Evolutionary conservation across 192 early-diverging fungal genomes (phyloP).

Genomic region (Coemansia sp.): DNA sequence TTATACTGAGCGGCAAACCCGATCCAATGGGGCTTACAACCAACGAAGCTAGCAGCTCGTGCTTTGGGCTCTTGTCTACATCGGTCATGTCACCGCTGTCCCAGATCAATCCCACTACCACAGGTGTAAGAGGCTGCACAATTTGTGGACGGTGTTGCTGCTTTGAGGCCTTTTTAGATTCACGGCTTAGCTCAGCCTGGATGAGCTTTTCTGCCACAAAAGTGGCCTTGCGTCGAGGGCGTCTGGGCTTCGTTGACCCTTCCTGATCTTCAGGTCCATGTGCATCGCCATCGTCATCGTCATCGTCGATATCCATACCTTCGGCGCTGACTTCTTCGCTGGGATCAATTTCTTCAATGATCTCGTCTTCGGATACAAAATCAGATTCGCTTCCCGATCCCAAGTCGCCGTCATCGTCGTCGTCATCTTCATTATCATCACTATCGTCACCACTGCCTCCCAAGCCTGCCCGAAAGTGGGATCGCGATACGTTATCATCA

Average conservation of each 20-base stretch:
- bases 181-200: not conserved
- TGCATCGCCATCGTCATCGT: not conserved
- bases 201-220: slow-evolving; percentile 1
- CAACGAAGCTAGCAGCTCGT: not conserved
- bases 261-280: not conserved
- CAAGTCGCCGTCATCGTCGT: slow-evolving; percentile 12
- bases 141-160: slow-evolving; percentile 14
- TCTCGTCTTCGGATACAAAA: slow-evolving; percentile 38
- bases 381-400: slow-evolving; percentile 14
- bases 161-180: too few species aligned
- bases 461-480: not conserved
- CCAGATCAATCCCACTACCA: slow-evolving; percentile 26
- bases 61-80: not conserved
- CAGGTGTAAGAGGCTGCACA: slow-evolving; percentile 31
- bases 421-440: slow-evolving; percentile 3
- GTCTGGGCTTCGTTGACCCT: not conserved
- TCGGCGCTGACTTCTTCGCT: slow-evolving; percentile 27
- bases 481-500: slow-evolving; percentile 50
- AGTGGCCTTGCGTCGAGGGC: slow-evolving; percentile 3
- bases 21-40: slow-evolving; percentile 6
- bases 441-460: not conserved
- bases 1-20: slow-evolving; percentile 14
- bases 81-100: not conserved
- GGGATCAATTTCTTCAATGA: slow-evolving; percentile 37
- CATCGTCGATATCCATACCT: slow-evolving; percentile 23